A percentile compares a stretch with the other conserved stretches of the same genome.
phyloP scores from a whole-genome alignment of 2,329 filamentous ascomycete species.

The Beauveria rudraprayagi region DNA sequence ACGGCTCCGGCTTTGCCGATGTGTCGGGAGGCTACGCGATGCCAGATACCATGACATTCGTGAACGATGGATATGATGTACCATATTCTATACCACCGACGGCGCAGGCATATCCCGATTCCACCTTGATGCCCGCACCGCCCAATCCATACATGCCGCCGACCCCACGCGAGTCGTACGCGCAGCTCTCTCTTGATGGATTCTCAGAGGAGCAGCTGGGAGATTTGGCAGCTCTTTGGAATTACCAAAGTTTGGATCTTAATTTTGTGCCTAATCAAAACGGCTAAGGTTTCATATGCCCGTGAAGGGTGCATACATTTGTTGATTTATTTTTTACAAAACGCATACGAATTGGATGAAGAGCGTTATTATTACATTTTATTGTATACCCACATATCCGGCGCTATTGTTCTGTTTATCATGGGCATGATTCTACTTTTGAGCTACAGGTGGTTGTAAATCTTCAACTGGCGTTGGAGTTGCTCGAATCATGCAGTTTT shows the following conservation, averaged over 20 bases:
- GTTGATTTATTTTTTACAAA: not conserved
- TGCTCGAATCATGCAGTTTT: not conserved
- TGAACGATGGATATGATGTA: not conserved
- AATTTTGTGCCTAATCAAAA: slow-evolving; percentile 16
- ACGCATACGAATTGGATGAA: not conserved
- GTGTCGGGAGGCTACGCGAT: not conserved
- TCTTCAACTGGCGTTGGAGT: not conserved
- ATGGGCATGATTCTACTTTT: not conserved
- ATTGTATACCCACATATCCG: not conserved
- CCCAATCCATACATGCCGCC: slow-evolving; percentile 13
- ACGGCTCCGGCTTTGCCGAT: not conserved
- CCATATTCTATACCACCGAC: not conserved
- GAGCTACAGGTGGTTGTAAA: no score
- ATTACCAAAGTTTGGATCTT: slow-evolving; percentile 26
- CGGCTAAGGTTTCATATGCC: not conserved
- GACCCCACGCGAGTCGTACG: slow-evolving; percentile 11
- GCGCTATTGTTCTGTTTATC: not conserved
- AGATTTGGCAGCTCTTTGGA: slow-evolving; percentile 25
- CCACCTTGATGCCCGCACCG: not conserved
- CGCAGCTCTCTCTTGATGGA: slow-evolving; percentile 17
- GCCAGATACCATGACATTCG: not conserved
- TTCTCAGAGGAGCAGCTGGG: slow-evolving; percentile 27
- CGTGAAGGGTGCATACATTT: not conserved
- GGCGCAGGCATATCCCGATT: not conserved
- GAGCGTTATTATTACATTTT: not conserved